Evolutionary conservation across 768 basidiomycete species (phyloP).

Genomic region (Neoboletus magnificus): DNA sequence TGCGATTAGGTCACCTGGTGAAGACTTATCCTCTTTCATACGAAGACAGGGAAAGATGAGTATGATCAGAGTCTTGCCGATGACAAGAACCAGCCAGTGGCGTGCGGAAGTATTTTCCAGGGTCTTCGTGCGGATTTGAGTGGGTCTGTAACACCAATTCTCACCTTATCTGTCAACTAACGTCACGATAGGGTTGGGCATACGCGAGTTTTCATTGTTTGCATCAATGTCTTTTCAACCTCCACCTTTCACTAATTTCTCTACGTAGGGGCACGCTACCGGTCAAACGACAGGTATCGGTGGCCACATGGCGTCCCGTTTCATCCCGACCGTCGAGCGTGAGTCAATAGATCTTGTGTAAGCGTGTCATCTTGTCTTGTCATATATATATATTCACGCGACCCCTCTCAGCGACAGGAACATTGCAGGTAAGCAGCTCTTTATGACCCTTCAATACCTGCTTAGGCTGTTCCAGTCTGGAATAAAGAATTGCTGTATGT

Average conservation of each 20-base stretch:
- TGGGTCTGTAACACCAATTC: slow-evolving; percentile 45
- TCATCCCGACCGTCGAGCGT: slow-evolving; percentile 18
- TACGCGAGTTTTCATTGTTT: slow-evolving; percentile 13
- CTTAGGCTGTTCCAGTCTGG: slow-evolving; percentile 54
- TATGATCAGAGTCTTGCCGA: slow-evolving; percentile 72
- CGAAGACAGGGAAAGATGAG: slow-evolving; percentile 76
- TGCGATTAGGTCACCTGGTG: background rate
- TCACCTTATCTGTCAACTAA: background rate
- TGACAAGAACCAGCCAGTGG: slow-evolving; percentile 53
- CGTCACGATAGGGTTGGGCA: slow-evolving; percentile 5
- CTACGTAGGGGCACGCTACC: slow-evolving; percentile 10
- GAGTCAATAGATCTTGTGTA: slow-evolving; percentile 15
- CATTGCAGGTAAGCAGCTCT: background rate
- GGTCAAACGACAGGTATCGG: slow-evolving; percentile 15
- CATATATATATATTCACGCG: background rate
- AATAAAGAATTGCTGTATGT: slow-evolving; percentile 60
- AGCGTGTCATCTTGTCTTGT: background rate
- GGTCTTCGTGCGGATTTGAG: slow-evolving; percentile 85
- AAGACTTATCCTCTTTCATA: slow-evolving; percentile 1
- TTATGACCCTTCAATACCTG: background rate
- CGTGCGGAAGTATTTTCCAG: slow-evolving; percentile 79
- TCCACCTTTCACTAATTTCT: background rate
- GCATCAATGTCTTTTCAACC: background rate
- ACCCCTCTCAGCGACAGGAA: slow-evolving; percentile 6
- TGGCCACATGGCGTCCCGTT: slow-evolving; percentile 16